Evolutionary conservation across 1,284 basidiomycete species (phyloP).

Genomic region (Grifola frondosa): DNA sequence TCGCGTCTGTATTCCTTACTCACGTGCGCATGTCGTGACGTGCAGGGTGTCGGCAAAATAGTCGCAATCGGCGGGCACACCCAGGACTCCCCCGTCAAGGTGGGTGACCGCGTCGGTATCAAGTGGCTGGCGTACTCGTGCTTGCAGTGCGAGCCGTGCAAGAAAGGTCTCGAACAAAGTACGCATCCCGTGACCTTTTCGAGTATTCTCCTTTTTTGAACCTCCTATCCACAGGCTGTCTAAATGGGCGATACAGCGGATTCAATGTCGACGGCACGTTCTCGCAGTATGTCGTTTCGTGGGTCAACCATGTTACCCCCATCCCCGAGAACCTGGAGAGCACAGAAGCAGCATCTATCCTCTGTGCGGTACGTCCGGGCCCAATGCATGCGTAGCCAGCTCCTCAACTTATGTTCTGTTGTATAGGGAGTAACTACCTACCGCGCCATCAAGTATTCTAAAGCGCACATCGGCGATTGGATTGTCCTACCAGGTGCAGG

Average conservation of each 20-base stretch:
- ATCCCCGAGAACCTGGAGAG: constrained; percentile 69
- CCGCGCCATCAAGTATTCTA: constrained; percentile 76
- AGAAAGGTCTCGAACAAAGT: constrained; percentile 69
- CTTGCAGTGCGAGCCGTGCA: constrained; percentile 71
- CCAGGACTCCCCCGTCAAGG: constrained; percentile 52
- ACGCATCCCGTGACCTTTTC: too few relatives aligned
- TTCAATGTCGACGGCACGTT: constrained; percentile 82
- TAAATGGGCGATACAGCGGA: constrained; percentile 60
- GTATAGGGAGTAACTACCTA: constrained; percentile 73
- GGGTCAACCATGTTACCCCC: constrained; percentile 51
- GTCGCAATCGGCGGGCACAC: constrained; percentile 76
- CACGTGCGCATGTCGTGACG: not conserved
- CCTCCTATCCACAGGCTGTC: constrained; percentile 52
- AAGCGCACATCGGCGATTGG: constrained; percentile 71
- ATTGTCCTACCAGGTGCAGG: constrained; percentile 78
- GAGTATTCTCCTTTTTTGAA: constrained; percentile 15
- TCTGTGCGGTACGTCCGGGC: constrained; percentile 66
- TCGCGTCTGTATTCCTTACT: not conserved
- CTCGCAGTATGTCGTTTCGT: constrained; percentile 63
- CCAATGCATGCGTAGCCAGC: not conserved
- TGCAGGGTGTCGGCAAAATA: constrained; percentile 66
- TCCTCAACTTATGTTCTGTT: not conserved
- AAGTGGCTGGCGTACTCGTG: constrained; percentile 59
- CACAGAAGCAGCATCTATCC: constrained; percentile 72
- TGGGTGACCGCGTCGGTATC: constrained; percentile 83